Percentiles rank a stretch among this genome's conserved stretches.
Evolutionary conservation across 2,329 filamentous ascomycete genomes (phyloP).

Genomic region (Tolypocladium guangdongense): DNA sequence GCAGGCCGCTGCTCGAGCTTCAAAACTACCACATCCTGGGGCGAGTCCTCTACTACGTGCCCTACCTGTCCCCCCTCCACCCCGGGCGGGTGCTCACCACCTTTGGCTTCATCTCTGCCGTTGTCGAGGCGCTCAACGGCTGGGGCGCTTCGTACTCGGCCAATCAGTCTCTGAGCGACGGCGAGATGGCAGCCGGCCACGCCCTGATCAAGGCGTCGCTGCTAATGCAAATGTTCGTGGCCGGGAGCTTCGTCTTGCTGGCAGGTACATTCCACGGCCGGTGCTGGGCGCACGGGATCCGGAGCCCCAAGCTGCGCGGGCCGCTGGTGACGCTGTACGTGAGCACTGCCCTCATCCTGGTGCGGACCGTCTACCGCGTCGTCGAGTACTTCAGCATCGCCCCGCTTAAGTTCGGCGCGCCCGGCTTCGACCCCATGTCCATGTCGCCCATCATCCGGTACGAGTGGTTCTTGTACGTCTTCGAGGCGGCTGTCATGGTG

Average conservation of each 20-base stretch:
- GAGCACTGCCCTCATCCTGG: constrained; percentile 35
- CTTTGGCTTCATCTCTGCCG: constrained; percentile 32
- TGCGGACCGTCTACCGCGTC: constrained; percentile 45
- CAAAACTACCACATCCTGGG: constrained; percentile 47
- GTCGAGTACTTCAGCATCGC: constrained; percentile 48
- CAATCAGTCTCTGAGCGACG: constrained; percentile 28
- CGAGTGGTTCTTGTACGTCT: constrained; percentile 50
- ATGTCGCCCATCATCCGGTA: constrained; percentile 39
- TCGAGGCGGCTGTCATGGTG: constrained; percentile 44
- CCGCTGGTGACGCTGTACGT: constrained; percentile 32
- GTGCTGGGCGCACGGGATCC: neutral
- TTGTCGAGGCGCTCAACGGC: constrained; percentile 36
- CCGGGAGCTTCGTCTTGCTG: constrained; percentile 36
- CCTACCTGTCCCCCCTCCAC: constrained; percentile 43
- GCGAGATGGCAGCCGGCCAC: constrained; percentile 29
- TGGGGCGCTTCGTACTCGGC: constrained; percentile 36
- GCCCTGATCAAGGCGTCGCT: constrained; percentile 39
- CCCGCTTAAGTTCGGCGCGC: constrained; percentile 23
- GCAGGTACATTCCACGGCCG: constrained; percentile 14
- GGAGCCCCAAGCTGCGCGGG: neutral
- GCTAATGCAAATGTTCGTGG: constrained; percentile 43
- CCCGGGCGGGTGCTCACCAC: constrained; percentile 33
- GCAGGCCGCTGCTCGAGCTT: neutral
- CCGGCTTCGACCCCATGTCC: constrained; percentile 22
- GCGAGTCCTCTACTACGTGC: constrained; percentile 44